phyloP scores from a whole-genome alignment of 352 stramenopile genomes.

The Phytopythium montanum region DNA sequence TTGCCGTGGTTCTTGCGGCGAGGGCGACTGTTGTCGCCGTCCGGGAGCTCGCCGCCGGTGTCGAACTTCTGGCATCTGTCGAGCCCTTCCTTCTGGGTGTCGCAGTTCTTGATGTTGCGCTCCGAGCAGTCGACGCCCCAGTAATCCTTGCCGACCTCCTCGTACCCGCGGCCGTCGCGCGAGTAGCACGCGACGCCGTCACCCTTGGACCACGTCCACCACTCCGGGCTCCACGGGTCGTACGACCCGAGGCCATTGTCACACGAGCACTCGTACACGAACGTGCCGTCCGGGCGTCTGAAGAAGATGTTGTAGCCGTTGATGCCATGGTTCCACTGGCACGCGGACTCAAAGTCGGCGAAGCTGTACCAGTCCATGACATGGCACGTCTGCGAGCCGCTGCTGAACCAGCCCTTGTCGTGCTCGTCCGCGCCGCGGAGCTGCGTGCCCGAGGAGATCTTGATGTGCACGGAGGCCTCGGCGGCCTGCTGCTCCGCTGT shows the following conservation, averaged over 20 bases:
- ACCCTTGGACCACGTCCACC: conserved; percentile 2
- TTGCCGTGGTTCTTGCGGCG: too few species aligned
- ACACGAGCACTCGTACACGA: conserved; percentile 1
- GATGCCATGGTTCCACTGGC: conserved; percentile 6
- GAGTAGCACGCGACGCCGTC: conserved; percentile 3
- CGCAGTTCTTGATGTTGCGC: conserved; percentile 7
- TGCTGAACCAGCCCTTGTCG: not conserved
- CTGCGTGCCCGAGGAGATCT: not conserved
- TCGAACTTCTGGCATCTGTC: not conserved
- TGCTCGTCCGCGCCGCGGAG: not conserved
- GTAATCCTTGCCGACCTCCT: not conserved
- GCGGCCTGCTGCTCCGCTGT: not conserved
- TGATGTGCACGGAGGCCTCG: not conserved
- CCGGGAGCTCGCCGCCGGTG: not conserved
- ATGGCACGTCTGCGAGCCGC: not conserved
- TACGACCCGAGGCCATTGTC: not conserved
- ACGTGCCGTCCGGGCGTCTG: conserved; percentile 2
- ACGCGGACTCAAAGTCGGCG: conserved; percentile 11
- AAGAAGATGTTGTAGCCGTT: conserved; percentile 11
- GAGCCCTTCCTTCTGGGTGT: not conserved
- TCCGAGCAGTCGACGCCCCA: not conserved
- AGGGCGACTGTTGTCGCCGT: not conserved
- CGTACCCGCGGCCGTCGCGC: not conserved
- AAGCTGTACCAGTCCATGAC: conserved; percentile 9
- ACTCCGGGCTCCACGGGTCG: not conserved